These are phyloP conservation scores for Erysimum cheiri DNA, from an alignment of 441 rosid genomes.

Conservation along the genomic window DNA sequence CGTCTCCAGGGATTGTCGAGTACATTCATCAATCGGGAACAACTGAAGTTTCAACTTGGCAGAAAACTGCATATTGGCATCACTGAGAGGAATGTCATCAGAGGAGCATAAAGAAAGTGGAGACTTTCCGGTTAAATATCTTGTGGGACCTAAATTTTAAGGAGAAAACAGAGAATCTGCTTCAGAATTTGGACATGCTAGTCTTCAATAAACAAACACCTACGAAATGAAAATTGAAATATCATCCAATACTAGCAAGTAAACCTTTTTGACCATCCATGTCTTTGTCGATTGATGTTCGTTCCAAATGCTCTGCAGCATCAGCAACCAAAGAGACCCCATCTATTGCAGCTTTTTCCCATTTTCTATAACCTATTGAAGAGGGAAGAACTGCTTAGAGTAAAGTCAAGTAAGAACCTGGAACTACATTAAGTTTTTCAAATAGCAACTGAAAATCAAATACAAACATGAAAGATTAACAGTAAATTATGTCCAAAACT, in stretches of 20 bases:
- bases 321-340: conserved; percentile 99
- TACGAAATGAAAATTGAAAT: conserved; percentile 29
- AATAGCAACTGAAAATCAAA: conserved; percentile 21
- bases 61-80: conserved; percentile 54
- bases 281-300: conserved; percentile 59
- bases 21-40: conserved; percentile 90
- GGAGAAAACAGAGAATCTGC: conserved; percentile 31
- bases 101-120: conserved; percentile 52
- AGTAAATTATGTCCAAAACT: conserved; percentile 1
- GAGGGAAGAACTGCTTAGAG: conserved; percentile 51
- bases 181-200: conserved; percentile 26
- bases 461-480: background rate
- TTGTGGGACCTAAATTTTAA: conserved; percentile 49
- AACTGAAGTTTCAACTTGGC: conserved; percentile 91
- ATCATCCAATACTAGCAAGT: conserved; percentile 43
- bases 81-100: conserved; percentile 57
- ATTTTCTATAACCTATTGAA: conserved; percentile 79
- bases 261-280: conserved; percentile 54
- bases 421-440: conserved; percentile 9
- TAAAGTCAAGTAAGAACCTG: conserved; percentile 15
- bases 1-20: conserved; percentile 87
- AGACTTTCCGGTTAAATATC: conserved; percentile 54
- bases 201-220: conserved; percentile 35
- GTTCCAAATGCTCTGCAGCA: conserved; percentile 98
- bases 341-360: conserved; percentile 99